Conservation (phyloP, 1,284 basidiomycete species). For the Malassezia psittaci region DNA sequence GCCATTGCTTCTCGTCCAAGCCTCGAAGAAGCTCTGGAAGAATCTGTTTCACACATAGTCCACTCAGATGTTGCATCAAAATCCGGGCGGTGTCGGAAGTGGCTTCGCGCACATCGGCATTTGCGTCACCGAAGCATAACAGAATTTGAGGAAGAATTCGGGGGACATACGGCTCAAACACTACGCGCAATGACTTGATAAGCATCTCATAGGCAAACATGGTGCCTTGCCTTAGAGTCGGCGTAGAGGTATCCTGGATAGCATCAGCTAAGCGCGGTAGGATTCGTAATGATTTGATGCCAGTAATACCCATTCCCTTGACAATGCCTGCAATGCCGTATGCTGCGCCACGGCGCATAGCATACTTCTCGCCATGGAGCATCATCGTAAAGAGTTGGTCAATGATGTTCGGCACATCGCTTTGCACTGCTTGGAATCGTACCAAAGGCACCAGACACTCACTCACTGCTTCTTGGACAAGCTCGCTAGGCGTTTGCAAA, state of each 20-base stretch:
- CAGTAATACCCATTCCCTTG: conserved; percentile 74
- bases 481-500: conserved; percentile 85
- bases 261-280: conserved; percentile 66
- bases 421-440: conserved; percentile 54
- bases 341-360: conserved; percentile 80
- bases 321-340: conserved; percentile 90
- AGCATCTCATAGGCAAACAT: conserved; percentile 87
- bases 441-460: conserved; percentile 79
- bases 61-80: conserved; percentile 78
- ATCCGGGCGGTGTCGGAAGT: conserved; percentile 83
- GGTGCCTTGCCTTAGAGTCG: conserved; percentile 79
- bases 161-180: conserved; percentile 90
- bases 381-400: conserved; percentile 61
- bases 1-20: conserved; percentile 96
- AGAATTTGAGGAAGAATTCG: conserved; percentile 75
- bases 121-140: conserved; percentile 77
- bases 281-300: conserved; percentile 73
- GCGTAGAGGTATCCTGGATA: conserved; percentile 78
- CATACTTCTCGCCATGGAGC: conserved; percentile 61
- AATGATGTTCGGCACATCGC: conserved; percentile 53
- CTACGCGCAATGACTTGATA: conserved; percentile 68
- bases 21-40: conserved; percentile 80
- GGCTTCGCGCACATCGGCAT: conserved; percentile 82
- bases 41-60: conserved; percentile 69
- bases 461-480: conserved; percentile 91